Evolutionary conservation across 2,329 filamentous ascomycete genomes (phyloP).

Genomic region (Tolypocladium tropicale): DNA sequence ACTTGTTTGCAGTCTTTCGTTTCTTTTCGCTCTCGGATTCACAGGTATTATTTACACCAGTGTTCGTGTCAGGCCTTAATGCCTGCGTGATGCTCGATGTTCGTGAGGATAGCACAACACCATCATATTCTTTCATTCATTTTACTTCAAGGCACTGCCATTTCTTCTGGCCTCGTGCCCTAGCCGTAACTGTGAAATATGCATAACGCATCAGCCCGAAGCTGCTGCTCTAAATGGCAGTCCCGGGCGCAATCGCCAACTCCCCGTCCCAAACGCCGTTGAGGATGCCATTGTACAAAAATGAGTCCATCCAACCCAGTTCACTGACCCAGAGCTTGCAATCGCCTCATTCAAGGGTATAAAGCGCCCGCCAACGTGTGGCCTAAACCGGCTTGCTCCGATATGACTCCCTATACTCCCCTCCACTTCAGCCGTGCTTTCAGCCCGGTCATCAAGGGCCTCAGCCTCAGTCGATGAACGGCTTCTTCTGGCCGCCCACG

Average conservation of each 20-base stretch:
- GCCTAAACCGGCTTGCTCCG: neutral
- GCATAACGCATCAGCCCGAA: neutral
- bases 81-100: no score
- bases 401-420: neutral
- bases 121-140: no score
- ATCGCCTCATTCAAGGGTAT: conserved; percentile 6
- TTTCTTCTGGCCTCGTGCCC: neutral
- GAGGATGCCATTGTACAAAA: conserved; percentile 5
- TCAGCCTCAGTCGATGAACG: conserved; percentile 45
- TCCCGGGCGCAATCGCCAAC: conserved; percentile 4
- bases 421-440: neutral
- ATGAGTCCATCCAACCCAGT: neutral
- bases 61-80: no score
- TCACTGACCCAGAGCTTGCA: conserved; percentile 1
- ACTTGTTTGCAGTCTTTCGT: neutral
- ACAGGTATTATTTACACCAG: no score
- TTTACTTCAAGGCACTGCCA: neutral
- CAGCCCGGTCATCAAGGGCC: neutral
- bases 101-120: no score
- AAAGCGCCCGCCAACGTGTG: neutral
- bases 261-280: conserved; percentile 7
- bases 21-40: neutral
- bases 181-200: neutral
- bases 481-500: conserved; percentile 55
- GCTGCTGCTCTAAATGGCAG: neutral